These are phyloP conservation scores for Geum urbanum DNA, from an alignment of 306 rosid genomes.

Conservation along the genomic window DNA sequence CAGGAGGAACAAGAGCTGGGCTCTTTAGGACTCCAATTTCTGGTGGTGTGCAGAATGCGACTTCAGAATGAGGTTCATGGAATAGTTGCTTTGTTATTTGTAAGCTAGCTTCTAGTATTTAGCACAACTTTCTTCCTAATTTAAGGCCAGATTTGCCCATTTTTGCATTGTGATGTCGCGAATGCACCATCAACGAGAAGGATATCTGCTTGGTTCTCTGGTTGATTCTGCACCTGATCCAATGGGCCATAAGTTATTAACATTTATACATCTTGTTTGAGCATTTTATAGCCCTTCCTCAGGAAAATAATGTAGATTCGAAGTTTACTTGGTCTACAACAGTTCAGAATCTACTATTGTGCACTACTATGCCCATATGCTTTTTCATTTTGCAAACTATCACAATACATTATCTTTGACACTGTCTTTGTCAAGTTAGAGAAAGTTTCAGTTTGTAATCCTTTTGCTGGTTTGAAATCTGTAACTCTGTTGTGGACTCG, in stretches of 20 bases:
- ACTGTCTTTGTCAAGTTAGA: neutral
- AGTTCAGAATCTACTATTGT: neutral
- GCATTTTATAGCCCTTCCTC: neutral
- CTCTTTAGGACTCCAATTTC: slow-evolving; percentile 97
- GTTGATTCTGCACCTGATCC: slow-evolving; percentile 97
- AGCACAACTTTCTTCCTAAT: slow-evolving; percentile 28
- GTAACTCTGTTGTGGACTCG: neutral
- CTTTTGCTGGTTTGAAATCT: neutral
- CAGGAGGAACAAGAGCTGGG: slow-evolving; percentile 86
- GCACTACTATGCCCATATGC: neutral
- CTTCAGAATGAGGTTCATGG: slow-evolving; percentile 32
- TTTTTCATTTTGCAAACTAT: neutral
- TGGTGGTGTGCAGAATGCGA: slow-evolving; percentile 98
- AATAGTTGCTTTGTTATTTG: slow-evolving; percentile 6
- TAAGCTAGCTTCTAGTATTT: slow-evolving; percentile 12
- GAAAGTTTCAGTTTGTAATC: neutral
- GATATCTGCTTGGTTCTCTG: slow-evolving; percentile 94
- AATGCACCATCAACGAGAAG: slow-evolving; percentile 97
- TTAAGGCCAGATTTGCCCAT: slow-evolving; percentile 99
- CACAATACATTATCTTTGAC: neutral
- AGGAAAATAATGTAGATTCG: neutral
- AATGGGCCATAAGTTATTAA: slow-evolving; percentile 76
- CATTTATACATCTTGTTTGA: neutral
- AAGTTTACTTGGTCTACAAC: neutral
- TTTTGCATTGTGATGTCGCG: slow-evolving; percentile 97